Conservation (phyloP, 805 yeast genomes). For the Jamesozyma rosinii region DNA sequence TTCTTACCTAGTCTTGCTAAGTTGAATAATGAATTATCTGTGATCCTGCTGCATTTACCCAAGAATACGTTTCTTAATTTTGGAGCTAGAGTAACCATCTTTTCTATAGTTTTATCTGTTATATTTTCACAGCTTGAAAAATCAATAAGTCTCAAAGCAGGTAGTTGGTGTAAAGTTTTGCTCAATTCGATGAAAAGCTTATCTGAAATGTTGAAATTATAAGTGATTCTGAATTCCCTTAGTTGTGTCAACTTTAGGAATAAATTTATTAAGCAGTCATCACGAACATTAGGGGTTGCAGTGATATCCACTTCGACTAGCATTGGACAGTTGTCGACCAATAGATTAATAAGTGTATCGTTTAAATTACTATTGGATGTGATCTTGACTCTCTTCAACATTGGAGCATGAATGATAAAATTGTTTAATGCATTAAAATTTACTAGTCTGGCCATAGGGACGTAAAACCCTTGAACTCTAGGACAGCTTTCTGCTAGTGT, state of each 20-base stretch:
- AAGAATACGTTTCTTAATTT: conserved; percentile 77
- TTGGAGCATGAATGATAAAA: conserved; percentile 55
- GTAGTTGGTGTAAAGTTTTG: conserved; percentile 33
- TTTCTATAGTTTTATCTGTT: conserved; percentile 69
- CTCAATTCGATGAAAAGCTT: conserved; percentile 39
- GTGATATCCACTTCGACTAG: conserved; percentile 87
- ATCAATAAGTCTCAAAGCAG: conserved; percentile 70
- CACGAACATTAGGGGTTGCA: conserved; percentile 65
- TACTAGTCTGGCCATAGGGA: conserved; percentile 72
- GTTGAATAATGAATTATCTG: conserved; percentile 69
- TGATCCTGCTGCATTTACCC: conserved; percentile 79
- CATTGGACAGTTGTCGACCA: conserved; percentile 65
- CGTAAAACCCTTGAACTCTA: conserved; percentile 80
- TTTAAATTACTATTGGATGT: conserved; percentile 60
- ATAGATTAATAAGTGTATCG: conserved; percentile 49
- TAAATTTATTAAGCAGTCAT: conserved; percentile 47
- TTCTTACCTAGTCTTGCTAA: conserved; percentile 67
- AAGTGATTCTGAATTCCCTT: conserved; percentile 76
- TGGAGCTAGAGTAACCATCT: conserved; percentile 69
- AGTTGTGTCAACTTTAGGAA: conserved; percentile 59
- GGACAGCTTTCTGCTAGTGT: conserved; percentile 64
- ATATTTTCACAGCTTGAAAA: conserved; percentile 75
- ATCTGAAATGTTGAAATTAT: conserved; percentile 61
- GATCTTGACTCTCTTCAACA: conserved; percentile 73
- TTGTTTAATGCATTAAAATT: conserved; percentile 53